Evolutionary conservation across 768 basidiomycete genomes (phyloP).

Genomic region (Calocybe gangraenosa): DNA sequence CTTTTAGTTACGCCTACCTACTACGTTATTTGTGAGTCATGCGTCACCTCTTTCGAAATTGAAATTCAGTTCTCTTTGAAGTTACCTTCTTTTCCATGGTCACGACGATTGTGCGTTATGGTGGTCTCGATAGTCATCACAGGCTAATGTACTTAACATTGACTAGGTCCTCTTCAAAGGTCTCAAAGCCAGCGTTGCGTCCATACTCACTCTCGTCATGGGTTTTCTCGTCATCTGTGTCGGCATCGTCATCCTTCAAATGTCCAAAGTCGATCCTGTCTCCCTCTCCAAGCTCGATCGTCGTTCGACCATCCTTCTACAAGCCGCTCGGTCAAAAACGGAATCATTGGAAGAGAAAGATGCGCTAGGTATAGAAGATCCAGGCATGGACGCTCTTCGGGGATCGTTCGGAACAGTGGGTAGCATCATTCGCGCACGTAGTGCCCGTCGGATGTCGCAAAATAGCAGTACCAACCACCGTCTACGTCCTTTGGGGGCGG

Average conservation of each 20-base stretch:
- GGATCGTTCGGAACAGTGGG: slow-evolving; percentile 91
- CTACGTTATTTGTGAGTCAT: slow-evolving; percentile 71
- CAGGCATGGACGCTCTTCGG: slow-evolving; percentile 87
- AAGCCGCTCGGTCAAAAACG: slow-evolving; percentile 73
- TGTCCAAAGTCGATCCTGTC: slow-evolving; percentile 90
- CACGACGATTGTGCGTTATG: slow-evolving; percentile 64
- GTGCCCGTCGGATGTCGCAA: slow-evolving; percentile 47
- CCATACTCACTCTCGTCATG: slow-evolving; percentile 89
- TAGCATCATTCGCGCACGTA: slow-evolving; percentile 77
- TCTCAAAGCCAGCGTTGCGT: slow-evolving; percentile 65
- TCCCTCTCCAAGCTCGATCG: slow-evolving; percentile 80
- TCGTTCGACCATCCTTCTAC: slow-evolving; percentile 83
- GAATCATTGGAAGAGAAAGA: slow-evolving; percentile 70
- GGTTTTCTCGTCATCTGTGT: slow-evolving; percentile 89
- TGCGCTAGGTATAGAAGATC: slow-evolving; percentile 68
- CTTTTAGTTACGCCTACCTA: slow-evolving; percentile 79
- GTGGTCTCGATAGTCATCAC: background rate
- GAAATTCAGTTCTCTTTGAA: slow-evolving; percentile 20
- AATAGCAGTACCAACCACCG: slow-evolving; percentile 33
- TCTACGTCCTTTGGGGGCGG: slow-evolving; percentile 31
- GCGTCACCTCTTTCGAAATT: background rate
- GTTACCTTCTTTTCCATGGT: slow-evolving; percentile 84
- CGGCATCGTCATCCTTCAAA: slow-evolving; percentile 93
- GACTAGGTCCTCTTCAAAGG: slow-evolving; percentile 84
- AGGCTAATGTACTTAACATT: background rate